These are phyloP conservation scores for Pichia sp. DNA, from an alignment of 1,139 yeast genomes.

Conservation along the genomic window DNA sequence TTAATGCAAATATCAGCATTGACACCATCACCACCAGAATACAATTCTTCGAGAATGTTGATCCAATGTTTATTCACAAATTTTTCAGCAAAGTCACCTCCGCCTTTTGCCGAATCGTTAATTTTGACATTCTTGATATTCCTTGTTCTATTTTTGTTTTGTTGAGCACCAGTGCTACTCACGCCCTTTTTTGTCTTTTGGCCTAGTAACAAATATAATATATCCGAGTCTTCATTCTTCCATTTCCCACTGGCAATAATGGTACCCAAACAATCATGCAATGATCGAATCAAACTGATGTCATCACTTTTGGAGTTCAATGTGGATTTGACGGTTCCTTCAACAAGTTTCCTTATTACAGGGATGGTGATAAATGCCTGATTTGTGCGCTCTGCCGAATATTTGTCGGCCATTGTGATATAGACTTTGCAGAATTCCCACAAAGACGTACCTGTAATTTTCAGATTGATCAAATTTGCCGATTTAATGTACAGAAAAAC, in stretches of 20 bases:
- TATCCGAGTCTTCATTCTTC: constrained; percentile 33
- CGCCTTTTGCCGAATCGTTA: background rate
- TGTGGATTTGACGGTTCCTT: constrained; percentile 42
- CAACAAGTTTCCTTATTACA: constrained; percentile 44
- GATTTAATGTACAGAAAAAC: constrained; percentile 45
- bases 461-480: constrained; percentile 47
- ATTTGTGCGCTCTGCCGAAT: constrained; percentile 18
- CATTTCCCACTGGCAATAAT: constrained; percentile 39
- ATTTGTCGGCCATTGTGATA: constrained; percentile 25
- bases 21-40: constrained; percentile 47
- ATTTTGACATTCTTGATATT: constrained; percentile 4
- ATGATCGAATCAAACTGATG: constrained; percentile 34
- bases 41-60: constrained; percentile 46
- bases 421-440: constrained; percentile 59
- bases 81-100: constrained; percentile 36
- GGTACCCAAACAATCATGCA: constrained; percentile 39
- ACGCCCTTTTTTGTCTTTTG: constrained; percentile 16
- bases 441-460: constrained; percentile 46
- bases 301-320: constrained; percentile 44
- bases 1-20: constrained; percentile 39
- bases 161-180: constrained; percentile 3
- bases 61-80: constrained; percentile 53
- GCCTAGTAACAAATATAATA: constrained; percentile 35
- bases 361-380: constrained; percentile 33
- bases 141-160: constrained; percentile 1